Evolutionary conservation across 148 eudicot species (phyloP).

Genomic region (Persicaria tinctoria): DNA sequence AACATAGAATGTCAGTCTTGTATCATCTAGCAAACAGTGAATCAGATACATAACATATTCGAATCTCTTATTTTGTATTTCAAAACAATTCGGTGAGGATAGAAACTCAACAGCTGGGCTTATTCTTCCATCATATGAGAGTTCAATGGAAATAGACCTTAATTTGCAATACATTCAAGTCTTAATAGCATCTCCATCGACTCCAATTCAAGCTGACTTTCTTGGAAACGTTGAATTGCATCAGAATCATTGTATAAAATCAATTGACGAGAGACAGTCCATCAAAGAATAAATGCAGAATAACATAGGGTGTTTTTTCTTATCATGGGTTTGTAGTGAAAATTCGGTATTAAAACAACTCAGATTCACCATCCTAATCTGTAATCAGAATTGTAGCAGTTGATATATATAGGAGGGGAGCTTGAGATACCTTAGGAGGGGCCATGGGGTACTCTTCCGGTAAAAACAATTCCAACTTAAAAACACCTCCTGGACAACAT

Average conservation of each 20-base stretch:
- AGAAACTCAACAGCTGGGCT: background rate
- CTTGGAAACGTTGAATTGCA: background rate
- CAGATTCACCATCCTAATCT: background rate
- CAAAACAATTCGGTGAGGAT: background rate
- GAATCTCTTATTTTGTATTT: background rate
- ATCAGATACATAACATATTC: background rate
- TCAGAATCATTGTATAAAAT: background rate
- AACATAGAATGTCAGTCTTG: background rate
- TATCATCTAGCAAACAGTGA: background rate
- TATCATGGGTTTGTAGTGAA: background rate
- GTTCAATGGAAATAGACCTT: background rate
- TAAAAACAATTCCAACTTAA: slow-evolving; percentile 16
- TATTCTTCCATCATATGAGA: background rate
- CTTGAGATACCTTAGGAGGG: slow-evolving; percentile 14
- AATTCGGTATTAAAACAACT: background rate
- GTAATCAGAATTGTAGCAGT: background rate
- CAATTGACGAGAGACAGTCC: background rate
- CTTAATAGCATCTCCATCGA: background rate
- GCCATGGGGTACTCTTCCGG: slow-evolving; percentile 19
- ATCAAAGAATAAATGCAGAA: background rate
- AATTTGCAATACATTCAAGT: too few relatives aligned
- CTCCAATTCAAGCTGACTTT: background rate
- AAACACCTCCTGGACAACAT: slow-evolving; percentile 12
- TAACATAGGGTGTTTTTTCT: background rate
- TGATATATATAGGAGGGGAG: background rate